Conservation (phyloP, 495 filamentous ascomycete genomes). For the Penicillium daleae region DNA sequence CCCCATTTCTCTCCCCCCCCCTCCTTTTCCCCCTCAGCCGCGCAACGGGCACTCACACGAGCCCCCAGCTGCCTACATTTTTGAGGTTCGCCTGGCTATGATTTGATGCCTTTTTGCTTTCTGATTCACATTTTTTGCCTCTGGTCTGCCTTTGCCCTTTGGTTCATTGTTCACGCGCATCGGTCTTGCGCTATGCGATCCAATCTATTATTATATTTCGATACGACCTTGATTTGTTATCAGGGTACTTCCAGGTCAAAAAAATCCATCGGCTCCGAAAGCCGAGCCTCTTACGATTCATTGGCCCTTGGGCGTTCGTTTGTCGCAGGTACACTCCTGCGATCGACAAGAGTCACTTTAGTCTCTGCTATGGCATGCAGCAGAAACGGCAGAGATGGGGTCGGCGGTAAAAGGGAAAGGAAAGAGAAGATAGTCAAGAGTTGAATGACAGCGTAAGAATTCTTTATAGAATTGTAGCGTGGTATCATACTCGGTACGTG, state of each 20-base stretch:
- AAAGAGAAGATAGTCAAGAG: neutral
- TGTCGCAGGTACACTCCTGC: conserved; percentile 20
- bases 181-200: neutral
- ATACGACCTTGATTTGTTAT: conserved; percentile 6
- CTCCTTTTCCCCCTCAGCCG: neutral
- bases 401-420: neutral
- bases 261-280: neutral
- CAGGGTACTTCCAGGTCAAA: neutral
- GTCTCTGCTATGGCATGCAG: conserved; percentile 17
- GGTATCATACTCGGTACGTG: too few species aligned
- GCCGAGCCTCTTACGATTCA: conserved; percentile 1
- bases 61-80: neutral
- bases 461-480: too few species aligned
- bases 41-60: neutral
- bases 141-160: neutral
- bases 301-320: conserved; percentile 3
- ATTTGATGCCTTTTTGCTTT: neutral
- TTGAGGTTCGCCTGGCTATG: neutral
- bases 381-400: conserved; percentile 13
- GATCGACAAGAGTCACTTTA: conserved; percentile 19
- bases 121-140: conserved; percentile 4
- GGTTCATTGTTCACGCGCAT: neutral
- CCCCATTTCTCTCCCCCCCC: neutral
- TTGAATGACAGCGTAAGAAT: neutral
- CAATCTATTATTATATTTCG: neutral